Base-by-base conservation (phyloP, 257 asterid genomes). In the Verbascum thapsus region DNA sequence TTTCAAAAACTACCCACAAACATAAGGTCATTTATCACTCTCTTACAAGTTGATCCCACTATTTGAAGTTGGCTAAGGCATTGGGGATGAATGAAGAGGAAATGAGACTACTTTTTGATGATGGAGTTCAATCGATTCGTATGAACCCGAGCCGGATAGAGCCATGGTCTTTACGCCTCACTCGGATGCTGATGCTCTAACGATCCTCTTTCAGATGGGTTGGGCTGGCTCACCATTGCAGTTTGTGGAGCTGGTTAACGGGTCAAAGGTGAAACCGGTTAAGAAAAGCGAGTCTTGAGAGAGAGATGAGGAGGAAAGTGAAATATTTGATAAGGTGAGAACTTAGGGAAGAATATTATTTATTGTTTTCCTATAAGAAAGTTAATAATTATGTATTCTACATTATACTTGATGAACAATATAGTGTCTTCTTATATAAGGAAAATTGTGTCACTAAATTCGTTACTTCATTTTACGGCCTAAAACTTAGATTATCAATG, bases 181-280 rank as follows among this genome's bases (percentile, higher is more conserved):
- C 59, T 83, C 90, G 0, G 90, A 83, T 42, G 87, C 85, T 0
- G 90, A 53, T 66, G 85, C 83, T 38, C 72, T 83, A 9, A 83
- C 90, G 18, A 69, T 83, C 73, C 77, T 80, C 1, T 67, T 73
- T 45, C 90, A 83, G 32, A 26, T 26, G 32, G 32, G 5, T 26
- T 26, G 32, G 2, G 5, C 10, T 30, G 58, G 5, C 4, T 26
- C 32, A 26, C 32, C 32, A 1, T 26, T 26, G 32, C 32, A 26
- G 52, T 11, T 20, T 32, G 10, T 49, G 10, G 12, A 59, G 0
- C 42, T 53, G 66, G 53, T 26, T 22, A 10, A 8, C 53, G 43
- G 66, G 66, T 41, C 43, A 26, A n/a, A 54, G 53, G 0, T n/a
- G n/a, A 44, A 23, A 30, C 10, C n/a, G 40, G 54, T 22, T 53